These are phyloP conservation scores for Cyathus pygmaeus DNA, from an alignment of 1,284 basidiomycete genomes.

Conservation along the genomic window DNA sequence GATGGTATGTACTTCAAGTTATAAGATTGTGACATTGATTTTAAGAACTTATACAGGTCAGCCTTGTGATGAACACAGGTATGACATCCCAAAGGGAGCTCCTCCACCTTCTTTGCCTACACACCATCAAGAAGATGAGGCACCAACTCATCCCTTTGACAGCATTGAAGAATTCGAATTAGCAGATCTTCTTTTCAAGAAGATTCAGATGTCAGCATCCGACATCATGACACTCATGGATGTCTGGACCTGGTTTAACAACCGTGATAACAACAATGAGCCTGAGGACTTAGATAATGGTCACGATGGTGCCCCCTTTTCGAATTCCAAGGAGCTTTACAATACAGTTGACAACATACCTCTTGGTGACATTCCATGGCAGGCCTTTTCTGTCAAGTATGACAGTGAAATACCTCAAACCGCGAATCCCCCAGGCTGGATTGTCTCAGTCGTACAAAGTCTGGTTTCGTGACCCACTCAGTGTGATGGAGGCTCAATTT, in stretches of 20 bases:
- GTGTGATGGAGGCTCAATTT: slow-evolving; percentile 29
- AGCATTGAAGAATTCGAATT: background rate
- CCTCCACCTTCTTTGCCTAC: background rate
- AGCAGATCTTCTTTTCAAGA: slow-evolving; percentile 3
- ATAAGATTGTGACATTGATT: background rate
- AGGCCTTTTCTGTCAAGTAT: slow-evolving; percentile 25
- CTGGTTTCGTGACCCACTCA: slow-evolving; percentile 32
- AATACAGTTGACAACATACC: slow-evolving; percentile 27
- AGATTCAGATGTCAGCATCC: slow-evolving; percentile 11
- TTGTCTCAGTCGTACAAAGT: slow-evolving; percentile 38
- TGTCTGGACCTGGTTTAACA: slow-evolving; percentile 9
- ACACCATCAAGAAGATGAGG: background rate
- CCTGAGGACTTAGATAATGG: background rate
- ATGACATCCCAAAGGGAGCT: background rate
- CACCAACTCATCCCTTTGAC: background rate
- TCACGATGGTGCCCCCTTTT: slow-evolving; percentile 22
- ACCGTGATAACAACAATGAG: background rate
- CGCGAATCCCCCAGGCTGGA: slow-evolving; percentile 44
- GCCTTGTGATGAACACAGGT: background rate
- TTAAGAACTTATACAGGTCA: background rate
- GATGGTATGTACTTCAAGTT: background rate
- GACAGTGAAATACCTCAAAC: slow-evolving; percentile 11
- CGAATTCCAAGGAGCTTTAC: slow-evolving; percentile 25
- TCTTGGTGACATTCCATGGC: slow-evolving; percentile 33
- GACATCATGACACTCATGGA: slow-evolving; percentile 15